A percentile compares a stretch with the other conserved stretches of the same genome.
Conservation (phyloP, 1,139 yeast species). For the Hansenula lynferdii region DNA sequence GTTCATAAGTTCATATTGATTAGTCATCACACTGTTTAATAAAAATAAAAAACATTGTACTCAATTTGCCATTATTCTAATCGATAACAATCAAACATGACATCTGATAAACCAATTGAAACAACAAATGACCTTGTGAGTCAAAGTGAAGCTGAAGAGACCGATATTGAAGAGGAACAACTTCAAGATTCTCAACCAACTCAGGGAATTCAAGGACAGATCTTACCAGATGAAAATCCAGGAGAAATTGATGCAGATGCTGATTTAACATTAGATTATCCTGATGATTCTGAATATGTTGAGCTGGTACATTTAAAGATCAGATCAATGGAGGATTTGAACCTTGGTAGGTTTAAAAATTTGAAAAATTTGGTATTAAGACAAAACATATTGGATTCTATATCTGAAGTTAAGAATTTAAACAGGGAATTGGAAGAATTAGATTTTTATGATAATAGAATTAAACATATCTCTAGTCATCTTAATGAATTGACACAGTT, state of each 20-base stretch:
- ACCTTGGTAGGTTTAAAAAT: constrained; percentile 51
- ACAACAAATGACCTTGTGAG: constrained; percentile 5
- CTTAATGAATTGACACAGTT: constrained; percentile 56
- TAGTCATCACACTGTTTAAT: too few species aligned
- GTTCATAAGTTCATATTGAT: too few species aligned
- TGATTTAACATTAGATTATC: constrained; percentile 61
- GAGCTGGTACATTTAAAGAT: constrained; percentile 82
- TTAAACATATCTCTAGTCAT: constrained; percentile 73
- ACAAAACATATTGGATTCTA: constrained; percentile 74
- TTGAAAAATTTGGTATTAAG: constrained; percentile 68
- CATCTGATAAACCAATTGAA: neutral
- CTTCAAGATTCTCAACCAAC: too few species aligned
- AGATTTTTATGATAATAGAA: constrained; percentile 89
- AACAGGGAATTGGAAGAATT: constrained; percentile 64
- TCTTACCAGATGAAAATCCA: constrained; percentile 49
- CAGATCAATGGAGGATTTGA: constrained; percentile 58
- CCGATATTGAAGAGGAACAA: constrained; percentile 14
- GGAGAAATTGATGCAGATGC: constrained; percentile 41
- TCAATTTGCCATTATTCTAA: too few species aligned
- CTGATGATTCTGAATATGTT: constrained; percentile 58
- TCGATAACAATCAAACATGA: neutral
- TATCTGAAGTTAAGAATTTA: constrained; percentile 64
- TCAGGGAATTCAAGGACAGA: constrained; percentile 29
- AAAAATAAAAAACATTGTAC: too few species aligned
- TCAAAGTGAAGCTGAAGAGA: constrained; percentile 17